Base-by-base conservation (phyloP, 2,329 filamentous ascomycete species). In the Phyllosticta citriasiana region DNA sequence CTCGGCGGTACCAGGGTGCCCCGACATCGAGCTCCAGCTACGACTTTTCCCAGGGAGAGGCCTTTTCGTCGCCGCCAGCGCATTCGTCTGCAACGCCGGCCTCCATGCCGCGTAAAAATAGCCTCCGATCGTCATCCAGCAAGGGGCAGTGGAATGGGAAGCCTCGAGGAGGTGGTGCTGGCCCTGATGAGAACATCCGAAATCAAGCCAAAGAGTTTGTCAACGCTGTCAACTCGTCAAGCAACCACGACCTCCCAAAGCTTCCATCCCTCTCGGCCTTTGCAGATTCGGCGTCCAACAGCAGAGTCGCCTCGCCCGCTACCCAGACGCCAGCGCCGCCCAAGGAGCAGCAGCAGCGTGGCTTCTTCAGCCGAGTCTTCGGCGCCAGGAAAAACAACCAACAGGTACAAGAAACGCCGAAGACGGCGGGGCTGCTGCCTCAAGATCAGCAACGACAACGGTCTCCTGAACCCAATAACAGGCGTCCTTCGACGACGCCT, bases 361-460 rank as follows among this genome's bases (percentile, higher is more conserved):
- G 94, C 22, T 97, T 99, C 78, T 97, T 97, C 78, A 86, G 91
- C 67, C 85, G 93, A 65, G 89, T 97, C 50, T 97, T 97, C 77
- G 89, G 88, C 40, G 71, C 70, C 51, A 66, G 67, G 50, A 57
- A 40, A 51, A 63, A 35, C 35, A 51, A 58, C 25, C 59, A 57
- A 50, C 25, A 56, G 26, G 26, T 55, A 22, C 63, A 64, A 55
- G 57, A 61, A 30, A 24, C 59, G 22, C 60, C 51, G 25, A 35
- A 14, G 24, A 19, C 60, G 50, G 55, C 60, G 35, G 55, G 55
- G 14, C 55, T 58, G 9, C 55, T 51, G 8, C 52, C 33, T 61
- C 62, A 59, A 26, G 62, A 63, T 24, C 58, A n/a, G 33, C 33
- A 40, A 40, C 33, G 9, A 4, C 33, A 40, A n/a, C n/a, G 57